Base-by-base conservation (phyloP, 1,284 basidiomycete genomes). In the Ustilago sp. region DNA sequence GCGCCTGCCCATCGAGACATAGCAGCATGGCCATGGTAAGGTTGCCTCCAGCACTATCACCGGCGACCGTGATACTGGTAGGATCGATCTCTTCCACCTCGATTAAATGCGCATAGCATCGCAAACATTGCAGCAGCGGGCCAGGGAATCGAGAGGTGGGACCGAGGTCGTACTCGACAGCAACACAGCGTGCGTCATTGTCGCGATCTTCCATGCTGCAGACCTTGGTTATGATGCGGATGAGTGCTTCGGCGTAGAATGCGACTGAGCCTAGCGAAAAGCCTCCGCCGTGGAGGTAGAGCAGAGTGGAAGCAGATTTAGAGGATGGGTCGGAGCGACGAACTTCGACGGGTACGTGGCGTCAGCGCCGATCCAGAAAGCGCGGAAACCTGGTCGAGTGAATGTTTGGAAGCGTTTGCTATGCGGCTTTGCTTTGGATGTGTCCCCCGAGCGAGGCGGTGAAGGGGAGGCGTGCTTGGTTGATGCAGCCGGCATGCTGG, bases 201-300 rank as follows among this genome's bases (percentile, higher is more conserved):
- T 72, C 74, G 50, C 55, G 65, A 34, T 62, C 68, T 35, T 76
- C 75, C 15, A 65, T 50, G 32, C 58, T 51, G 63, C 68, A 70
- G n/a, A 82, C 73, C 39, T 82, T 80, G n/a, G 70, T 76, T 41
- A 85, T 71, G 57, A 84, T 68, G 28, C 83, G 80, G 28, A 86
- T 74, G 17, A 86, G 80, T 0, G 83, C 79, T 55, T 86, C 84
- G 31, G 83, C 80, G 59, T 86, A 86, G 53, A 86, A 82, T 8
- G 84, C 84, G 23, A 85, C 83, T 34, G 80, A 82, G 63, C 83
- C 84, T 13, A 84, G 75, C 11, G 81, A 80, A 70, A 86, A 86
- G 31, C 84, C 84, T 32, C 84, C 84, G 34, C 84, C 84, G 55
- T 86, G 84, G 15, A 86, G 71, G 51, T 83, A 85, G 28, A 82